phyloP scores from a whole-genome alignment of 1,284 basidiomycete genomes.

The Mycena sp. region DNA sequence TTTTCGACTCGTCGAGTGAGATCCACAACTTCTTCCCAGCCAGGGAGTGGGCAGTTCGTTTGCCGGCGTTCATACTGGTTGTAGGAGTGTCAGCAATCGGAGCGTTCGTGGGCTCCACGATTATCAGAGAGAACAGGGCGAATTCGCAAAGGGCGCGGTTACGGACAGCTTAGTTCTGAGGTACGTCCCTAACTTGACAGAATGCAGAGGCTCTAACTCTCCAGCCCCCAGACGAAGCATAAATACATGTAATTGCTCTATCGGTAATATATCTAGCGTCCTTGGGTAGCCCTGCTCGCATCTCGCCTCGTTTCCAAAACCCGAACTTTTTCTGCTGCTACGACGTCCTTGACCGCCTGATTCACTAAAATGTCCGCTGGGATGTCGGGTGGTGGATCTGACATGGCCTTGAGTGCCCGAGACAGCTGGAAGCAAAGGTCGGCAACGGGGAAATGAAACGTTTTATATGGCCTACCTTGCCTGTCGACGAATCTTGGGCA shows the following conservation, averaged over 20 bases:
- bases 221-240: background rate
- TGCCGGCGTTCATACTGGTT: constrained; percentile 86
- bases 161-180: constrained; percentile 57
- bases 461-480: constrained; percentile 52
- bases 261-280: constrained; percentile 17
- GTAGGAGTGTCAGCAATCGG: constrained; percentile 83
- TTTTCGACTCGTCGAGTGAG: constrained; percentile 78
- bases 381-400: constrained; percentile 57
- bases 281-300: constrained; percentile 22
- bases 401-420: constrained; percentile 58
- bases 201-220: background rate
- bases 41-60: constrained; percentile 89
- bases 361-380: constrained; percentile 55
- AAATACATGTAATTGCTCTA: constrained; percentile 16
- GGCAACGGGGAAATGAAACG: background rate
- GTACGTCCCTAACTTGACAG: background rate
- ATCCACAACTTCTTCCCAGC: constrained; percentile 85
- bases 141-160: constrained; percentile 64
- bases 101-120: constrained; percentile 79
- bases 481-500: constrained; percentile 54
- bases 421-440: constrained; percentile 50
- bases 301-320: constrained; percentile 51
- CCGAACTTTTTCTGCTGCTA: constrained; percentile 70
- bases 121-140: constrained; percentile 79
- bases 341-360: constrained; percentile 65